A percentile compares a stretch with the other conserved stretches of the same genome.
Conservation (phyloP, 306 rosid genomes). For the Cyamopsis tetragonoloba region DNA sequence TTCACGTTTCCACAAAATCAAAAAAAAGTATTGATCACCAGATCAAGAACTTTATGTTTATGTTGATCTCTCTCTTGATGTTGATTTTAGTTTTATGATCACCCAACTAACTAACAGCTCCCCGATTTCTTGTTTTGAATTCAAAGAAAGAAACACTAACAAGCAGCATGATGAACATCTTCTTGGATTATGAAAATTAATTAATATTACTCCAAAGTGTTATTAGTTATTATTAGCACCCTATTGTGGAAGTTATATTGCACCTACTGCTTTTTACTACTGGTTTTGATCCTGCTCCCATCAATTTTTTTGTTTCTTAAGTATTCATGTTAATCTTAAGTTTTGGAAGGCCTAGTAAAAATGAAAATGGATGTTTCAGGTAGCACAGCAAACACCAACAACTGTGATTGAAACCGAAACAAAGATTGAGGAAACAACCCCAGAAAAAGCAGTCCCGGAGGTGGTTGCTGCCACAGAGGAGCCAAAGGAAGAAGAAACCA, state of each 20-base stretch:
- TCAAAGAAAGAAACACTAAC: neutral
- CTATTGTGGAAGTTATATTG: too few species aligned
- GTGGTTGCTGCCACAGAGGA: slow-evolving; percentile 15
- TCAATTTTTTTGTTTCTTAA: neutral
- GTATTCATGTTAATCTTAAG: neutral
- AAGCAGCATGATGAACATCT: too few species aligned
- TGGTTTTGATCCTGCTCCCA: neutral
- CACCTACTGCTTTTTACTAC: too few species aligned
- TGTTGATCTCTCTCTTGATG: neutral
- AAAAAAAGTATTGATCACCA: neutral
- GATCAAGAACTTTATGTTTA: neutral
- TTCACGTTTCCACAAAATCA: neutral
- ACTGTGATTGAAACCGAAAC: slow-evolving; percentile 42
- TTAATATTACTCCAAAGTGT: neutral
- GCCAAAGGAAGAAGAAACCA: slow-evolving; percentile 24
- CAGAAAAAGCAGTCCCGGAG: slow-evolving; percentile 31
- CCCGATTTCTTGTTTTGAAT: neutral
- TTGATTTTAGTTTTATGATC: neutral
- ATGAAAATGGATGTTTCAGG: slow-evolving; percentile 42
- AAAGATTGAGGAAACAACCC: slow-evolving; percentile 36
- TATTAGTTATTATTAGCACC: neutral
- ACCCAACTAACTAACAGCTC: neutral
- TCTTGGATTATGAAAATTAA: neutral
- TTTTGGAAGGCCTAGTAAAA: neutral
- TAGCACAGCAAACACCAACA: slow-evolving; percentile 42